phyloP scores from a whole-genome alignment of 2,329 filamentous ascomycete genomes.

The Alternaria sp. region DNA sequence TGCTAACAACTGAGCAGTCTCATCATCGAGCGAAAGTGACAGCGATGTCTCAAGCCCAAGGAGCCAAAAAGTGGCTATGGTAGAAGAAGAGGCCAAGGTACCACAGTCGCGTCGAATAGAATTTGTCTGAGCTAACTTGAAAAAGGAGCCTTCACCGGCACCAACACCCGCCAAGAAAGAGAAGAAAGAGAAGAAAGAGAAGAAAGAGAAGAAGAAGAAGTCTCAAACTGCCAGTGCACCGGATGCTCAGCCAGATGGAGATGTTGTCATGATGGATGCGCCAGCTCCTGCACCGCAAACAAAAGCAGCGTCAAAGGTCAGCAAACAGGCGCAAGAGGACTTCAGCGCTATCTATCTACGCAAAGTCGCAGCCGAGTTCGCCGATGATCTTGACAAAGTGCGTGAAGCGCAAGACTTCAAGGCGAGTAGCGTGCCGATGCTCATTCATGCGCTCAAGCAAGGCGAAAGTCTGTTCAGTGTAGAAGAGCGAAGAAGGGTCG shows the following conservation, averaged over 20 bases:
- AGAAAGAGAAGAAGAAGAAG: slow-evolving; percentile 25
- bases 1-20: slow-evolving; percentile 32
- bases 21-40: slow-evolving; percentile 44
- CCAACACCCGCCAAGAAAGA: slow-evolving; percentile 22
- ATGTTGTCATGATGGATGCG: slow-evolving; percentile 32
- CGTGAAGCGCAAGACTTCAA: slow-evolving; percentile 76
- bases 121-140: not conserved
- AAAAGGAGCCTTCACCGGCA: slow-evolving; percentile 10
- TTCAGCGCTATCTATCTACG: slow-evolving; percentile 76
- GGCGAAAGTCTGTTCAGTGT: slow-evolving; percentile 68
- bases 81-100: slow-evolving; percentile 9
- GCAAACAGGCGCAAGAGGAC: slow-evolving; percentile 29
- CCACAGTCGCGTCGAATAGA: not conserved
- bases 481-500: slow-evolving; percentile 61
- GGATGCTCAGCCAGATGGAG: slow-evolving; percentile 19
- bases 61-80: slow-evolving; percentile 14
- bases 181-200: slow-evolving; percentile 26
- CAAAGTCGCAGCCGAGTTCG: slow-evolving; percentile 73
- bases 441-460: slow-evolving; percentile 74
- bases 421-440: slow-evolving; percentile 66
- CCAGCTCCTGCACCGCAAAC: slow-evolving; percentile 12
- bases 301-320: slow-evolving; percentile 9
- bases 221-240: slow-evolving; percentile 4
- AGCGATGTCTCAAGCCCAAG: slow-evolving; percentile 36
- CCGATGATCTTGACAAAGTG: slow-evolving; percentile 77